These are phyloP conservation scores for Farysia itapuensis DNA, from an alignment of 1,284 basidiomycete genomes.

Conservation along the genomic window DNA sequence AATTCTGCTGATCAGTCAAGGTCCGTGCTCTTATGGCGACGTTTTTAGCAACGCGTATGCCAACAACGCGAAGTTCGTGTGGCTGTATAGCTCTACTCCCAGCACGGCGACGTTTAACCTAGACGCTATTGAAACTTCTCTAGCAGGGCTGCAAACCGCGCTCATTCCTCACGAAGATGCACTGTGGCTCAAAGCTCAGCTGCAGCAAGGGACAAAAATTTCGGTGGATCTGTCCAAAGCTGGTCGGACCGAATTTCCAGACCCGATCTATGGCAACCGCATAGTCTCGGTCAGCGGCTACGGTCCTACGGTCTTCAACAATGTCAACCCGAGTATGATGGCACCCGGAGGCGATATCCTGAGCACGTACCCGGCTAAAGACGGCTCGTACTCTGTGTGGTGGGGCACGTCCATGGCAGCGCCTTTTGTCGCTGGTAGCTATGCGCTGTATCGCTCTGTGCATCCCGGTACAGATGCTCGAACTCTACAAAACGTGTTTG, in stretches of 20 bases:
- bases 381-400: constrained; percentile 60
- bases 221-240: constrained; percentile 66
- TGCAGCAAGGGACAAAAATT: constrained; percentile 61
- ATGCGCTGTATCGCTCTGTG: constrained; percentile 67
- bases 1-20: no score
- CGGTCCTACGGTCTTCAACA: not conserved
- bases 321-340: constrained; percentile 64
- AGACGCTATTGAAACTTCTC: no score
- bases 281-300: not conserved
- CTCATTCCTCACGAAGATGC: constrained; percentile 21
- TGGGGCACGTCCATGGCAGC: constrained; percentile 62
- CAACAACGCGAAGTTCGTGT: no score
- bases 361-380: constrained; percentile 53
- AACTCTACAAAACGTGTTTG: constrained; percentile 64
- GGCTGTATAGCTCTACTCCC: no score
- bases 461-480: constrained; percentile 62
- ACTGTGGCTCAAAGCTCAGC: constrained; percentile 60
- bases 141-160: not conserved
- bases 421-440: constrained; percentile 67
- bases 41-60: no score
- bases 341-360: constrained; percentile 66
- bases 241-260: constrained; percentile 36
- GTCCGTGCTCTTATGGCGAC: no score
- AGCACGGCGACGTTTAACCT: no score
- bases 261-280: not conserved